A percentile compares a stretch with the other conserved stretches of the same genome.
These are phyloP conservation scores for Croton laevigatus DNA, from an alignment of 441 rosid genomes.

Conservation along the genomic window DNA sequence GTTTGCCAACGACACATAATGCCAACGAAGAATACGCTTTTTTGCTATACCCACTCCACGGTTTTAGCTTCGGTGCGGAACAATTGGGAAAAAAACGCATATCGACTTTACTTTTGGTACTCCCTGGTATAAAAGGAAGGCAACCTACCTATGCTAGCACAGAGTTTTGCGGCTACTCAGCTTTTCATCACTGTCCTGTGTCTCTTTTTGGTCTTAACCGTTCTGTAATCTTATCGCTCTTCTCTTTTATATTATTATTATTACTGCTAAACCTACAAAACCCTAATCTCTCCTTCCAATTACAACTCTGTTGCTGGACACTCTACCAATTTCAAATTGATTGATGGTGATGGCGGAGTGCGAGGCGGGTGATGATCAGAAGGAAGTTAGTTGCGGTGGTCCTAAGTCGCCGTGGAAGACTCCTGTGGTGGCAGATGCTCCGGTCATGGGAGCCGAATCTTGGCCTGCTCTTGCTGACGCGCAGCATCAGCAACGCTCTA, in stretches of 20 bases:
- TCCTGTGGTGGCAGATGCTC: conserved; percentile 45
- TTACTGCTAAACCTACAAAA: neutral
- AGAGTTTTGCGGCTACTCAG: neutral
- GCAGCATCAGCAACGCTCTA: conserved; percentile 47
- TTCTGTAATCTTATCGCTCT: neutral
- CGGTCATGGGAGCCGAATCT: conserved; percentile 75
- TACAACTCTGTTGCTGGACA: neutral
- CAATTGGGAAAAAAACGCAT: no score
- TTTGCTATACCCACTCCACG: no score
- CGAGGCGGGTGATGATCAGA: conserved; percentile 61
- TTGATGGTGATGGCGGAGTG: conserved; percentile 64
- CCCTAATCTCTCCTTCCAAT: neutral
- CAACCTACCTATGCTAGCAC: neutral
- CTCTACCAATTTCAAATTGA: no score
- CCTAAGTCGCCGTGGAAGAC: conserved; percentile 83
- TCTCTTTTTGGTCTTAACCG: neutral
- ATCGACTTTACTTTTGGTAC: neutral
- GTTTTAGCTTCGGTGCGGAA: no score
- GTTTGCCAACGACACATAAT: no score
- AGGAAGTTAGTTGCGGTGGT: conserved; percentile 38
- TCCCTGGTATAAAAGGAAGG: neutral
- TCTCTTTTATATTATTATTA: neutral
- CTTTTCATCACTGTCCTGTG: neutral
- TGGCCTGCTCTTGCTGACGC: conserved; percentile 89
- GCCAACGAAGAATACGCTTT: no score